Base-by-base conservation (phyloP, 1,139 yeast species). In the Pichia terricola region DNA sequence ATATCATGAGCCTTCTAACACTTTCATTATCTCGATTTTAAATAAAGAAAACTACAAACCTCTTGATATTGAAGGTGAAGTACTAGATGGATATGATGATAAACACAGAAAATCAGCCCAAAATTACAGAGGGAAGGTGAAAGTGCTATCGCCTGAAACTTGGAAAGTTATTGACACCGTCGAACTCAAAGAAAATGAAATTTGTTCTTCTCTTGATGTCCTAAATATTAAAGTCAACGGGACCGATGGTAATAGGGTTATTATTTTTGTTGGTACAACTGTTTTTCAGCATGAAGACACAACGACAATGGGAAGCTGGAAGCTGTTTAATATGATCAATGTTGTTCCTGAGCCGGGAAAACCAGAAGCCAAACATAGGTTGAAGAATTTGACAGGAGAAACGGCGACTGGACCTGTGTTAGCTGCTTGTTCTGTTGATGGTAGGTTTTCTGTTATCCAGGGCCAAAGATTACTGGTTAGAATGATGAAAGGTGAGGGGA, bases 321-420 rank as follows among this genome's bases (percentile, higher is more conserved):
- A 79, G 51, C 67, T 89, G 2, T 80, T 68, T 53, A 95, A 88
- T 52, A 71, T 86, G 37, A 81, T 84, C 43, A 89, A 81, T 50
- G 84, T 88, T 60, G 87, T 87, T 49, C 96, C 96, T 0, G 96
- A 88, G 56, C 94, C 94, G 1, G 91, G 84, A 0, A 75, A 72
- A 48, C 96, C 96, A 0, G 95, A 87, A 55, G 81, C 89, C 2
- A 81, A 80, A 53, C 85, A 76, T 60, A 84, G 82, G 60, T 71
- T 91, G 53, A 86, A 86, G 57, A 78, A 79, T 51, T 70, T 85
- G n/a, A 79, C 77, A 45, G 72, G 75, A 40, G 97, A 89, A 62
- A 79, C 76, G 35, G 77, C 87, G 1, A 80, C 83, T 54, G 97
- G 97, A 10, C 89, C 95, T 1, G 91, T 84, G 1, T 78, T 94